Evolutionary conservation across 1,139 yeast species (phyloP).

Genomic region (Kodamaea alishanica): DNA sequence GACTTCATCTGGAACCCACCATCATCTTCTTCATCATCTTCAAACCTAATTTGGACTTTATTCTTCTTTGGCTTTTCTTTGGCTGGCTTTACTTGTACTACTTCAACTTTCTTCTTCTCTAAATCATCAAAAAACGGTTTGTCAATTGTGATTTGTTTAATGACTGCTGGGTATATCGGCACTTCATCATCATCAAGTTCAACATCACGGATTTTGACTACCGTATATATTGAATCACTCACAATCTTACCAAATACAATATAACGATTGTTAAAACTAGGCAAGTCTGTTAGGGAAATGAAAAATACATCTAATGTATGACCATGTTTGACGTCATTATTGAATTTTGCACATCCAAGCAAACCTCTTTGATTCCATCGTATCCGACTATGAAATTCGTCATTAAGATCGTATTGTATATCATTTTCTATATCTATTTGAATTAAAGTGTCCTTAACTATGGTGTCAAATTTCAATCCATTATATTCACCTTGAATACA

Average conservation of each 20-base stretch:
- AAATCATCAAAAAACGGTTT: constrained; percentile 52
- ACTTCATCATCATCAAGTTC: constrained; percentile 41
- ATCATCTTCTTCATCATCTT: constrained; percentile 30
- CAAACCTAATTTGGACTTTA: constrained; percentile 16
- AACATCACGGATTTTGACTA: constrained; percentile 49
- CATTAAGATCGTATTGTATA: constrained; percentile 20
- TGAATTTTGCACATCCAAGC: constrained; percentile 46
- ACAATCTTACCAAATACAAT: constrained; percentile 62
- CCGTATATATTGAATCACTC: constrained; percentile 56
- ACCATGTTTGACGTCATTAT: constrained; percentile 21
- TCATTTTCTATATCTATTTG: constrained; percentile 17
- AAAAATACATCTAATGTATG: constrained; percentile 49
- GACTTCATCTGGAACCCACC: constrained; percentile 43
- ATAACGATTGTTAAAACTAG: constrained; percentile 44
- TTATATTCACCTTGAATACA: constrained; percentile 44
- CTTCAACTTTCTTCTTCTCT: constrained; percentile 6
- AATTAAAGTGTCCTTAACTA: constrained; percentile 38
- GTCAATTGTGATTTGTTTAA: constrained; percentile 40
- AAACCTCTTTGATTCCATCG: constrained; percentile 53
- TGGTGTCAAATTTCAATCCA: constrained; percentile 40
- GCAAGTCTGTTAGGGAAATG: constrained; percentile 47
- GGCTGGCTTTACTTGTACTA: constrained; percentile 11
- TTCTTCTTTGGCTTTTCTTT: constrained; percentile 23
- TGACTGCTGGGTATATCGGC: constrained; percentile 52
- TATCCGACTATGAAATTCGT: constrained; percentile 56